These are phyloP conservation scores for Heracleum sosnowskyi DNA, from an alignment of 129 eudicot genomes.

Conservation along the genomic window DNA sequence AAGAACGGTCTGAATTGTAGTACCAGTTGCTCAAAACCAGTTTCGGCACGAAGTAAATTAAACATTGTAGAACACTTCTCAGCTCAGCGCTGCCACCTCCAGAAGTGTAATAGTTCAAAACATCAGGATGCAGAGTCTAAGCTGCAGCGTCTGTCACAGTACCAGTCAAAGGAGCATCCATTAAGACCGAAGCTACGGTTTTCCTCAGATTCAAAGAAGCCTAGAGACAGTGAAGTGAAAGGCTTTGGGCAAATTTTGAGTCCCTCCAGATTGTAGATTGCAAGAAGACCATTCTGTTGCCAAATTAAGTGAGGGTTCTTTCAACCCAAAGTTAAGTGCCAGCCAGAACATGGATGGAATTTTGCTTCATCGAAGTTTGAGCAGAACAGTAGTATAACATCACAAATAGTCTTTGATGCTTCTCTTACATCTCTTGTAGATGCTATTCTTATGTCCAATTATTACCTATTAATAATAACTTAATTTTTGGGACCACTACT, in stretches of 20 bases:
- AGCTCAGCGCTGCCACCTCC: too few species aligned
- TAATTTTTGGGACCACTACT: too few species aligned
- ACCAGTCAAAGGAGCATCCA: too few species aligned
- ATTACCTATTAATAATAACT: too few species aligned
- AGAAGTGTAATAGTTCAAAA: too few species aligned
- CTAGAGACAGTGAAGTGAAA: slow-evolving; percentile 57
- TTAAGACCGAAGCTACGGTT: slow-evolving; percentile 17
- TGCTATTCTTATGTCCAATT: too few species aligned
- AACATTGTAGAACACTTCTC: too few species aligned
- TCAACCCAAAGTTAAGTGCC: slow-evolving; percentile 26
- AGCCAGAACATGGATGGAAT: slow-evolving; percentile 13
- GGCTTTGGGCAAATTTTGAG: slow-evolving; percentile 69
- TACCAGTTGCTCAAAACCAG: slow-evolving; percentile 21
- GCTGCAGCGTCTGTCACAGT: too few species aligned
- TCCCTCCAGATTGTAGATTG: slow-evolving; percentile 16
- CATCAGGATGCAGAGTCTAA: too few species aligned
- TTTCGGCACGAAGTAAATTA: slow-evolving; percentile 13
- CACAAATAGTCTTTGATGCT: too few species aligned
- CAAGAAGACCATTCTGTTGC: slow-evolving; percentile 12
- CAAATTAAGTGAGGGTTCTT: slow-evolving; percentile 22
- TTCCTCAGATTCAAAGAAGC: slow-evolving; percentile 32
- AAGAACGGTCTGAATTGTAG: slow-evolving; percentile 24
- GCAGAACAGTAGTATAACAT: too few species aligned
- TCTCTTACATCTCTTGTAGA: too few species aligned
- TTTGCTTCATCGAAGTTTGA: slow-evolving; percentile 23